Evolutionary conservation across 169 alveolate species (phyloP).

Genomic region (Plasmodium relictum): DNA sequence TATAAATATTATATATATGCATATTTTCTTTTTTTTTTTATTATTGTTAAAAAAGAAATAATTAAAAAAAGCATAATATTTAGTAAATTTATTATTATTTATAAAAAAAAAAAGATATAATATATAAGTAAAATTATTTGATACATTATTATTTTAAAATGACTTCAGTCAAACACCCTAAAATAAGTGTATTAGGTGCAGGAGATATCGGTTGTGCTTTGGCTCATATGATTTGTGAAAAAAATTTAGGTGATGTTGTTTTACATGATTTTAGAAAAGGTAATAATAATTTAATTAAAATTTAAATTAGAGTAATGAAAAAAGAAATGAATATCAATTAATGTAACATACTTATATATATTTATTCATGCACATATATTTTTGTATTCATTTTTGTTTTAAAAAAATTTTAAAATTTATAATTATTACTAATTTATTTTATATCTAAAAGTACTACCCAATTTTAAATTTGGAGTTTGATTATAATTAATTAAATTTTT

Average conservation of each 20-base stretch:
- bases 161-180: slow-evolving; percentile 80
- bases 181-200: slow-evolving; percentile 86
- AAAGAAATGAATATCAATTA: background rate
- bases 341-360: background rate
- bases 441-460: background rate
- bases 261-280: slow-evolving; percentile 85
- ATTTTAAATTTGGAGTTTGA: background rate
- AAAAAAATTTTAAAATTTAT: background rate
- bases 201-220: slow-evolving; percentile 86
- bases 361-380: background rate
- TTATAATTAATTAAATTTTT: too few species aligned
- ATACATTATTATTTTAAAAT: slow-evolving; percentile 23
- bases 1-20: slow-evolving; percentile 15
- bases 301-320: background rate
- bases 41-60: too few species aligned
- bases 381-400: background rate
- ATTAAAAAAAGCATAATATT: background rate
- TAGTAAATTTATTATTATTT: background rate
- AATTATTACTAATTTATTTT: too few species aligned
- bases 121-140: too few species aligned
- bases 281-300: background rate
- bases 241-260: slow-evolving; percentile 84
- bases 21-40: background rate
- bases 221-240: slow-evolving; percentile 83
- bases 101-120: background rate